phyloP scores from a whole-genome alignment of 306 rosid species.

The Vigna radiata region DNA sequence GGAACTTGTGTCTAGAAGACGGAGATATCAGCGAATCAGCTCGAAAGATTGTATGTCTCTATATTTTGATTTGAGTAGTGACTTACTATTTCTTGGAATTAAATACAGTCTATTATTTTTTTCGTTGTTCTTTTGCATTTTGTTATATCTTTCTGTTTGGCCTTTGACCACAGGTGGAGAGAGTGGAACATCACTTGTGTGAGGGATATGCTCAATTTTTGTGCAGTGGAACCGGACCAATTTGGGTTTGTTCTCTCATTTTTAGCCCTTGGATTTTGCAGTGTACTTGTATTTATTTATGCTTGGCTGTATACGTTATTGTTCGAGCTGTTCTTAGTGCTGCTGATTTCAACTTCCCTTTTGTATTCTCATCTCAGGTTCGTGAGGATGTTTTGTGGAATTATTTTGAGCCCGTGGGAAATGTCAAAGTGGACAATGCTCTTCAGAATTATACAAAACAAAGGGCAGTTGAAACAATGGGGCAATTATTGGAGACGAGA shows the following conservation, averaged over 20 bases:
- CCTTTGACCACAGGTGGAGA: constrained; percentile 57
- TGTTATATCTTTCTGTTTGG: constrained; percentile 31
- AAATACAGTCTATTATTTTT: not conserved
- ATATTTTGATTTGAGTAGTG: constrained; percentile 30
- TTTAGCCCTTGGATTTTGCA: constrained; percentile 37
- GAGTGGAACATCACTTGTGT: constrained; percentile 65
- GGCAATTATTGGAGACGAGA: constrained; percentile 61
- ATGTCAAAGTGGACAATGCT: constrained; percentile 52
- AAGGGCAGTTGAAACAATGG: constrained; percentile 60
- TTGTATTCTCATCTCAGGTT: constrained; percentile 56
- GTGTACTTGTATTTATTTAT: constrained; percentile 19
- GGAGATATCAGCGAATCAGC: constrained; percentile 76
- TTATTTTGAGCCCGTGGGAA: constrained; percentile 49
- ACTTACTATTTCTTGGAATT: constrained; percentile 36
- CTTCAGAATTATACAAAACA: constrained; percentile 61
- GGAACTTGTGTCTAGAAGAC: constrained; percentile 79
- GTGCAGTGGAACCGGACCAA: constrained; percentile 71
- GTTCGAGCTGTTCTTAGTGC: constrained; percentile 22
- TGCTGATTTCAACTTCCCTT: constrained; percentile 34
- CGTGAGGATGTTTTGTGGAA: constrained; percentile 68
- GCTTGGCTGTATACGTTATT: constrained; percentile 2
- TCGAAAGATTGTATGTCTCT: constrained; percentile 69
- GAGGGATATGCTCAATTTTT: constrained; percentile 66
- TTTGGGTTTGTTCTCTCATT: constrained; percentile 79
- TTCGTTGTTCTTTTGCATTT: constrained; percentile 1